phyloP scores from a whole-genome alignment of 106 monocot genomes.

The Dioscorea dumetorum region DNA sequence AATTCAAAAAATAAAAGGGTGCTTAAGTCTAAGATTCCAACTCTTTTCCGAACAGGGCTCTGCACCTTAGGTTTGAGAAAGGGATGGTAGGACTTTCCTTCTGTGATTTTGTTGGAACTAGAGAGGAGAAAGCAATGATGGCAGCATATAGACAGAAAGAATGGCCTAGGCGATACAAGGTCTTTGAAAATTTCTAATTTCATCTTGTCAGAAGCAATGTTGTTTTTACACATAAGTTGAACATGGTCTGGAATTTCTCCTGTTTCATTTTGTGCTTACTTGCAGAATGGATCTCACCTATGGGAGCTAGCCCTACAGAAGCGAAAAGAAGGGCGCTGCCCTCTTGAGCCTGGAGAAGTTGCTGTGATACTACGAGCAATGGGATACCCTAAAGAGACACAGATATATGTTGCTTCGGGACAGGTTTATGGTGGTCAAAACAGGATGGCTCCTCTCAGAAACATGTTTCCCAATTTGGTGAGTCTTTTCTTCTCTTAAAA shows the following conservation, averaged over 20 bases:
- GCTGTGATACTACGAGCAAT: conserved; percentile 85
- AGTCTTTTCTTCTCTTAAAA: background rate
- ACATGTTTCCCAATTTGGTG: conserved; percentile 99
- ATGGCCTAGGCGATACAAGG: conserved; percentile 98
- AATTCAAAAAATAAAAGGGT: background rate
- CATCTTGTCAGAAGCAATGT: background rate
- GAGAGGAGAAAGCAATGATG: conserved; percentile 98
- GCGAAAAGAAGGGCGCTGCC: conserved; percentile 94
- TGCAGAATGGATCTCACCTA: conserved; percentile 95
- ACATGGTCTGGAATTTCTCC: background rate
- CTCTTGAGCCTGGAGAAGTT: conserved; percentile 94
- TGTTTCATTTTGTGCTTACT: conserved; percentile 1
- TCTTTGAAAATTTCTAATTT: conserved; percentile 10
- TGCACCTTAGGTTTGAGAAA: conserved; percentile 97
- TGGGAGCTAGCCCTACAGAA: conserved; percentile 91
- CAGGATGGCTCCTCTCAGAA: conserved; percentile 91
- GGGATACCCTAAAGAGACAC: conserved; percentile 97
- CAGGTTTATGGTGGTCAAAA: conserved; percentile 95
- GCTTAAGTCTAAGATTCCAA: background rate
- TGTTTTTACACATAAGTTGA: background rate
- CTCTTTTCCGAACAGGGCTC: conserved; percentile 52
- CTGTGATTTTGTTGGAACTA: conserved; percentile 98
- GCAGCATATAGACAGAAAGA: conserved; percentile 90
- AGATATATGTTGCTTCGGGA: conserved; percentile 98
- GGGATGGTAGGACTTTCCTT: conserved; percentile 99